Evolutionary conservation across 1,284 basidiomycete species (phyloP).

Genomic region (Malassezia cuniculi): DNA sequence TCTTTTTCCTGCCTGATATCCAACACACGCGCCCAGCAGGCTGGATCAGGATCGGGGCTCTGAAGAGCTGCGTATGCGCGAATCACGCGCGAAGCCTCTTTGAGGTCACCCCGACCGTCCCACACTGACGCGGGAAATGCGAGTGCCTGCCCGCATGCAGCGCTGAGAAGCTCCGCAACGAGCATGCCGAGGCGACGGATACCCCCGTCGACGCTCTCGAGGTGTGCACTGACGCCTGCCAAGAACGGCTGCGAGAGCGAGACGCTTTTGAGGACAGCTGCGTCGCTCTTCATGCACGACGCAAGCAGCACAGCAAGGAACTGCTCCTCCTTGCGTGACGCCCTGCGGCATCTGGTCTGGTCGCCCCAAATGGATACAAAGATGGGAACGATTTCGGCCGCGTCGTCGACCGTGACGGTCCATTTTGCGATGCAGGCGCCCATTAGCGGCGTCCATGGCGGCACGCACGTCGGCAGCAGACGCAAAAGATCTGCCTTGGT

Average conservation of each 20-base stretch:
- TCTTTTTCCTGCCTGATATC: too few relatives aligned
- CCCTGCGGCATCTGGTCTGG: background rate
- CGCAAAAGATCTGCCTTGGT: background rate
- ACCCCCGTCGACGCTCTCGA: constrained; percentile 52
- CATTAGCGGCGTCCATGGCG: constrained; percentile 1
- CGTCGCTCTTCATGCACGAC: background rate
- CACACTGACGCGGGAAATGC: constrained; percentile 61
- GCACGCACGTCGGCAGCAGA: background rate
- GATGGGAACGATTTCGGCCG: background rate
- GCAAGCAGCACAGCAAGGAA: constrained; percentile 2
- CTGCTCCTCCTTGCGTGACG: constrained; percentile 2
- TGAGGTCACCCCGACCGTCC: constrained; percentile 64
- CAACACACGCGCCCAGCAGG: too few relatives aligned
- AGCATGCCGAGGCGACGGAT: constrained; percentile 87
- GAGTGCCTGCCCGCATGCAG: constrained; percentile 47
- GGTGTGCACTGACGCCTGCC: constrained; percentile 59
- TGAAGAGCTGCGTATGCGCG: too few relatives aligned
- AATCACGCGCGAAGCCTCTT: constrained; percentile 36
- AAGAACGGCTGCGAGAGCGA: constrained; percentile 57
- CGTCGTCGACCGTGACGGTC: background rate
- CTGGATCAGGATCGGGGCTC: too few relatives aligned
- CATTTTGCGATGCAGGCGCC: constrained; percentile 1
- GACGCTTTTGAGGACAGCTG: background rate
- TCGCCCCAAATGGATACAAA: constrained; percentile 5
- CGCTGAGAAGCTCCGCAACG: constrained; percentile 55